Evolutionary conservation across 164 flowering plant species (phyloP), one percentile per base, ranked within the genome.

Genomic region (Malania oleifera): DNA sequence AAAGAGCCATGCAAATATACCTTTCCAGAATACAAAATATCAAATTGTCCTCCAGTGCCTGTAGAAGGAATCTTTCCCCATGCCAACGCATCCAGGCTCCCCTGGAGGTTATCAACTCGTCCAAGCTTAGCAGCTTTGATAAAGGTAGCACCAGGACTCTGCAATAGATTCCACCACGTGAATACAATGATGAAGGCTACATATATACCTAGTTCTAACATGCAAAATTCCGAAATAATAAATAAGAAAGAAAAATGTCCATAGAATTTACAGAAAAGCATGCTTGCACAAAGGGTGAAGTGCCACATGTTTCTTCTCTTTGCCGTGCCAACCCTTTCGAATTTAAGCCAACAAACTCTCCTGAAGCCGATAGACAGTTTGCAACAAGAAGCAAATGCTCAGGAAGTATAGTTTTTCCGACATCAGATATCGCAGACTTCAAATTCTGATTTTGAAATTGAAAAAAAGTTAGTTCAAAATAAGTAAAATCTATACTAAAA

Each of bases 311-410:
- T 26, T 67, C 73, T 41, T 78, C 69, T 68, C 77, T 81, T 62
- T 84, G 96, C n/a, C 47, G 56, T 7, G 76, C 62, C 64, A 86
- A 52, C 28, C 99, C 99, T 60, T 61, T 82, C 3, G 78, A 74
- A 75, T 67, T 88, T 60, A 95, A 74, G 23, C 89, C 81, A 51
- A 78, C 82, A 69, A 95, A 88, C 68, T 91, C 91, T 54, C 99
- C 99, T 0, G 89, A 80, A 19, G 68, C 68, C 40, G 99, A 82
- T 13, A 95, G 76, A 66, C 80, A 70, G 68, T 84, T 76, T 7
- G 95, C 88, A 37, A 73, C 70, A 44, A 95, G 85, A 51, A 76
- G 59, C 67, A 95, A 63, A 73, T 95, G 99, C 60, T 86, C 73
- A 9, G 73, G 79, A 44, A 81, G 88, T 43, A 89, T 66, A 45